phyloP scores from a whole-genome alignment of 257 asterid species.

The Solanum pennellii region DNA sequence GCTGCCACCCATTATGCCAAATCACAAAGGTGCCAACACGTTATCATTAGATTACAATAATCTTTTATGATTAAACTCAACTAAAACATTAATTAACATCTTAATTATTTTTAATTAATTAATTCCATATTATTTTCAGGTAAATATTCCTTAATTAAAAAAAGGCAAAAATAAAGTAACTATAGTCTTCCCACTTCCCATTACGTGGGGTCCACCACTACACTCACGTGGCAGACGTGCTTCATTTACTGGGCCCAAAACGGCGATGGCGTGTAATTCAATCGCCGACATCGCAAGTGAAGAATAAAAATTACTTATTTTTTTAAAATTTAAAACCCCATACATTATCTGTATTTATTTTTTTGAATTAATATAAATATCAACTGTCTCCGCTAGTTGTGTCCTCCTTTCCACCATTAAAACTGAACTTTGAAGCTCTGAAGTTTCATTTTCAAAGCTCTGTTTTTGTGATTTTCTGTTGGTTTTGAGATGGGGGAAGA shows the following conservation, averaged over 20 bases:
- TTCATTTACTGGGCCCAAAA: constrained; percentile 6
- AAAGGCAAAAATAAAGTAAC: neutral
- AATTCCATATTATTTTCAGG: neutral
- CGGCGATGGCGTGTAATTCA: neutral
- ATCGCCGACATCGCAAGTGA: neutral
- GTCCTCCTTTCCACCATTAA: neutral
- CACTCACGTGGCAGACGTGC: neutral
- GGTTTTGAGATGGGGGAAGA: constrained; percentile 12
- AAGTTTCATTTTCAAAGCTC: neutral
- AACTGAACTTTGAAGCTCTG: neutral
- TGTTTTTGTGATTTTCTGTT: neutral
- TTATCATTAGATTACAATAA: constrained; percentile 7
- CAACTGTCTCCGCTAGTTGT: neutral
- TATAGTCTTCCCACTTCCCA: neutral
- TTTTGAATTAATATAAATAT: neutral
- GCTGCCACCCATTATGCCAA: constrained; percentile 15
- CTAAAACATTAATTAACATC: neutral
- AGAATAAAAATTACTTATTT: no score
- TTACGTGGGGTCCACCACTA: neutral
- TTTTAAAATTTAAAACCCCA: neutral
- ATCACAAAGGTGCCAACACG: constrained; percentile 42
- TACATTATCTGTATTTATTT: neutral
- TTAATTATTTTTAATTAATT: neutral
- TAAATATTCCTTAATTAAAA: neutral
- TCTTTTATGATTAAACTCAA: neutral